Conservation (phyloP, 768 basidiomycete species). For the Terana coerulea region DNA sequence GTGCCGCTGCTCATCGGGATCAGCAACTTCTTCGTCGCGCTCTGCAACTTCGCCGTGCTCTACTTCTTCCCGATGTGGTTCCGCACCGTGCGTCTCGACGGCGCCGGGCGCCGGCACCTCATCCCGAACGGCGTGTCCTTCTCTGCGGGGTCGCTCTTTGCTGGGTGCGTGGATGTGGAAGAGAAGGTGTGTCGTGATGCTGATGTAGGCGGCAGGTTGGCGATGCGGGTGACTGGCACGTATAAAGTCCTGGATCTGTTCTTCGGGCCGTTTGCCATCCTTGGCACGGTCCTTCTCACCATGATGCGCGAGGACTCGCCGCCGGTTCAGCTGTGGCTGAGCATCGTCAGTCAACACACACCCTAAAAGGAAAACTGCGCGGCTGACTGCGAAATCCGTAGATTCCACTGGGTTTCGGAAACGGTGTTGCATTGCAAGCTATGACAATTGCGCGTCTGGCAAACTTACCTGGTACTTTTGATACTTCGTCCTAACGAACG, state of each 20-base stretch:
- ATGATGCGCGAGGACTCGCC: constrained; percentile 47
- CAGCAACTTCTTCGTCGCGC: constrained; percentile 69
- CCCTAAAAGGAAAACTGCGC: neutral
- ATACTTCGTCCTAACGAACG: too few relatives aligned
- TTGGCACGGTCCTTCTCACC: constrained; percentile 48
- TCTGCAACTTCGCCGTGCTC: constrained; percentile 72
- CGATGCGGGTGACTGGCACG: constrained; percentile 60
- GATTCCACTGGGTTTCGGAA: constrained; percentile 70
- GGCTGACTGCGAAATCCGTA: constrained; percentile 18
- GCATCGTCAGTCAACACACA: constrained; percentile 42
- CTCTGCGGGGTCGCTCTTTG: constrained; percentile 56
- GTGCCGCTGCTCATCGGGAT: constrained; percentile 69
- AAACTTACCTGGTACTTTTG: neutral
- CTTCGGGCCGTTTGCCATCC: constrained; percentile 61
- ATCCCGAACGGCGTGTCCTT: constrained; percentile 59
- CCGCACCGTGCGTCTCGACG: constrained; percentile 69
- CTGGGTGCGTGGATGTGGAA: constrained; percentile 36
- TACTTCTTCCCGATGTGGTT: constrained; percentile 86
- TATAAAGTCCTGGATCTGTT: constrained; percentile 58
- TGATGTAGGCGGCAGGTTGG: constrained; percentile 33
- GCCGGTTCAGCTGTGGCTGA: constrained; percentile 50
- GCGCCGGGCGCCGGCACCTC: constrained; percentile 58
- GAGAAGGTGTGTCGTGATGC: neutral
- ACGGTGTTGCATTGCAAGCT: constrained; percentile 66
- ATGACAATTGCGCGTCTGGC: constrained; percentile 45